Conservation (phyloP, 2,329 filamentous ascomycete species). For the Chaetomium sp. region DNA sequence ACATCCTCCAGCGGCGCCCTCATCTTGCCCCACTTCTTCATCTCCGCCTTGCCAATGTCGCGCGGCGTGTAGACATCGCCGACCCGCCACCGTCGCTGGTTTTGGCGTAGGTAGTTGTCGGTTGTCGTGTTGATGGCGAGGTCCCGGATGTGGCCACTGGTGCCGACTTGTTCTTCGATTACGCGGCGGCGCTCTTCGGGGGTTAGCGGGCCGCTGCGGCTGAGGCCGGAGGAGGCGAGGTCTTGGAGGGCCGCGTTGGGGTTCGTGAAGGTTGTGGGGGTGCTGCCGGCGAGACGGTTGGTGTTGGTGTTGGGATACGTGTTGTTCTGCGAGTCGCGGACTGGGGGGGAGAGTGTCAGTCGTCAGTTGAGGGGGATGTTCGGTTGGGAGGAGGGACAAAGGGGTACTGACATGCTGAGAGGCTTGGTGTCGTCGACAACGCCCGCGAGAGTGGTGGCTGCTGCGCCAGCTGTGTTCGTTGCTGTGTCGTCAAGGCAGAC, state of each 20-base stretch:
- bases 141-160: slow-evolving; percentile 2
- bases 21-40: slow-evolving; percentile 68
- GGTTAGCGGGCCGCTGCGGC: slow-evolving; percentile 5
- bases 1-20: slow-evolving; percentile 57
- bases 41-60: slow-evolving; percentile 72
- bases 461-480: not conserved
- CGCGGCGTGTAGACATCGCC: slow-evolving; percentile 90
- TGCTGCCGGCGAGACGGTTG: not conserved
- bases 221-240: slow-evolving; percentile 1
- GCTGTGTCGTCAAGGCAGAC: slow-evolving; percentile 13
- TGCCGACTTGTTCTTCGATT: slow-evolving; percentile 1
- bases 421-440: slow-evolving; percentile 14
- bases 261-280: not conserved
- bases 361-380: not conserved
- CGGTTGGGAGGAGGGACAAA: not conserved
- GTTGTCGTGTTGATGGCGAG: slow-evolving; percentile 7
- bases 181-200: slow-evolving; percentile 4
- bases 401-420: slow-evolving; percentile 4
- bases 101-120: slow-evolving; percentile 54
- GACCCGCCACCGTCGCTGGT: slow-evolving; percentile 62
- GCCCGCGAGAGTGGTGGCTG: not conserved
- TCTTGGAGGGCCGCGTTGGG: slow-evolving; percentile 4
- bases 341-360: not conserved
- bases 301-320: not conserved
- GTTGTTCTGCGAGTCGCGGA: not conserved